Evolutionary conservation across 768 basidiomycete genomes (phyloP).

Genomic region (Lentinus tigrinus): DNA sequence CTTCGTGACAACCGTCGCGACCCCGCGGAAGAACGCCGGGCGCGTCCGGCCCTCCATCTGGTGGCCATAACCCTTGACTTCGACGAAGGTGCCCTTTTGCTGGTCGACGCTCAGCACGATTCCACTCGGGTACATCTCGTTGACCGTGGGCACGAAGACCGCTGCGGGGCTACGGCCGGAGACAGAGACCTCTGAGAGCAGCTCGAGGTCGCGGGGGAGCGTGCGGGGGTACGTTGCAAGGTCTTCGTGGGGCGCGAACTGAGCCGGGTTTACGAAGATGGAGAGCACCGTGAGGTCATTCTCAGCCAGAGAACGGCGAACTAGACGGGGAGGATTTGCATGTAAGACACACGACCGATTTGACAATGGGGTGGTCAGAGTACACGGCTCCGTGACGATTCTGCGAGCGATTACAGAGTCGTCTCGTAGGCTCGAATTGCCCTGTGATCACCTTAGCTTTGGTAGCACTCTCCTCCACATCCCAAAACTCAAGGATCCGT

Average conservation of each 20-base stretch:
- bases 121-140: conserved; percentile 92
- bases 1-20: conserved; percentile 93
- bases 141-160: conserved; percentile 76
- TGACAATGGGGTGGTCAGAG: too few relatives aligned
- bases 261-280: conserved; percentile 97
- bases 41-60: conserved; percentile 90
- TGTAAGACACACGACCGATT: background rate
- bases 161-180: conserved; percentile 49
- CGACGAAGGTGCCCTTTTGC: conserved; percentile 88
- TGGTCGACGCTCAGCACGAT: conserved; percentile 70
- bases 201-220: conserved; percentile 67
- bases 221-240: conserved; percentile 89
- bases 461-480: too few relatives aligned
- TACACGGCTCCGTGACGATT: too few relatives aligned
- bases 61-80: conserved; percentile 87
- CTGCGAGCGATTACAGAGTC: too few relatives aligned
- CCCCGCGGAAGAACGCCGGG: conserved; percentile 93
- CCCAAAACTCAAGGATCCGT: too few relatives aligned
- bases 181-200: conserved; percentile 43
- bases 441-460: too few relatives aligned
- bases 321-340: conserved; percentile 38
- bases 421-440: too few relatives aligned
- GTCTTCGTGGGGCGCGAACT: conserved; percentile 96
- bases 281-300: conserved; percentile 90
- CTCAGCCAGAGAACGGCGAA: conserved; percentile 67